Percentiles rank a stretch among this genome's conserved stretches.
Evolutionary conservation across 2,329 filamentous ascomycete genomes (phyloP).

Genomic region (Neofusicoccum kwambonambiense): DNA sequence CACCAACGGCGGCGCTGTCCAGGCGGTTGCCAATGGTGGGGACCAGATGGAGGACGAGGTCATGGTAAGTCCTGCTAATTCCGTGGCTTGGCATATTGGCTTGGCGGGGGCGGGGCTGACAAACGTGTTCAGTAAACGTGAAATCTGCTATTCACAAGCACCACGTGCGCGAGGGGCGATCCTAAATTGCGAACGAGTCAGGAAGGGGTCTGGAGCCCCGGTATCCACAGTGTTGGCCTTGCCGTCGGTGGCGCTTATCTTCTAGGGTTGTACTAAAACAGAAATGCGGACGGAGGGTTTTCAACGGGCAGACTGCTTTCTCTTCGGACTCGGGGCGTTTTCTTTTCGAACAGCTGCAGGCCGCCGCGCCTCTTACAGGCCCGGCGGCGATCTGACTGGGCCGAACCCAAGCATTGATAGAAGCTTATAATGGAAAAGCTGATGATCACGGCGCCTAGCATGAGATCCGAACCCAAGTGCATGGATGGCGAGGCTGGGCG

Average conservation of each 20-base stretch:
- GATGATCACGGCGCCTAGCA: constrained; percentile 8
- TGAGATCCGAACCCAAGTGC: neutral
- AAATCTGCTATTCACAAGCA: constrained; percentile 2
- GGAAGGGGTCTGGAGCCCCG: constrained; percentile 1
- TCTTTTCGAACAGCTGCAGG: constrained; percentile 6
- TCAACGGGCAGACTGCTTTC: constrained; percentile 14
- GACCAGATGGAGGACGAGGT: constrained; percentile 44
- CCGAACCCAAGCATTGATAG: constrained; percentile 7
- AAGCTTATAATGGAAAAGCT: constrained; percentile 12
- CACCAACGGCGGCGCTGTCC: constrained; percentile 46
- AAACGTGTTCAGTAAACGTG: constrained; percentile 15
- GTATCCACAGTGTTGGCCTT: neutral
- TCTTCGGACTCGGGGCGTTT: constrained; percentile 8
- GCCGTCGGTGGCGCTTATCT: neutral
- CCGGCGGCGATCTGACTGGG: neutral
- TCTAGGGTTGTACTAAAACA: constrained; percentile 12
- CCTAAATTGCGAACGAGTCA: constrained; percentile 16
- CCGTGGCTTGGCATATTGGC: neutral
- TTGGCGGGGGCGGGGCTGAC: constrained; percentile 10
- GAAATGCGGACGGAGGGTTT: neutral
- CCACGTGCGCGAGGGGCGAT: constrained; percentile 5
- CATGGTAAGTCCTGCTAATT: constrained; percentile 25
- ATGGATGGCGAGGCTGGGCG: neutral
- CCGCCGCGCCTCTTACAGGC: neutral
- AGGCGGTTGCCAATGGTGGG: constrained; percentile 40